Conservation (phyloP, 2,329 filamentous ascomycete genomes). For the Pseudocercospora fuligena region DNA sequence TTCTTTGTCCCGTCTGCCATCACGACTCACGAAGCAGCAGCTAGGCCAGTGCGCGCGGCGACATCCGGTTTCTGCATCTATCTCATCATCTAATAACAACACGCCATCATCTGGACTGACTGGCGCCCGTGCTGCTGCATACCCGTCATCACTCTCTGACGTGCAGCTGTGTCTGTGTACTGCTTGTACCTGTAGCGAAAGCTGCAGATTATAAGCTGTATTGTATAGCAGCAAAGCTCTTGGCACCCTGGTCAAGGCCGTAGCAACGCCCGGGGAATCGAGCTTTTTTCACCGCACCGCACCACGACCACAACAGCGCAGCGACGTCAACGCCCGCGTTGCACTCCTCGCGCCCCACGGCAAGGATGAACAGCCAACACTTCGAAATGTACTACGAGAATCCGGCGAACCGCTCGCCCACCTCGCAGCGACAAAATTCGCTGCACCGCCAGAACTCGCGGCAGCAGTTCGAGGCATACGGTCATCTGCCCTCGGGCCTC, state of each 20-base stretch:
- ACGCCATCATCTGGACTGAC: not conserved
- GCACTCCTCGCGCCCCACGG: slow-evolving; percentile 16
- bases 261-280: not conserved
- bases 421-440: slow-evolving; percentile 68
- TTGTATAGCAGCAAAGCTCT: slow-evolving; percentile 2
- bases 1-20: slow-evolving; percentile 20
- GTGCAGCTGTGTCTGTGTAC: not conserved
- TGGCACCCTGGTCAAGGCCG: not conserved
- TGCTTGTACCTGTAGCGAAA: not conserved
- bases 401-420: slow-evolving; percentile 68
- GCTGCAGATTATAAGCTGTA: not conserved
- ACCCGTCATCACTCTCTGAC: not conserved
- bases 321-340: slow-evolving; percentile 16
- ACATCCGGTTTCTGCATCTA: not conserved
- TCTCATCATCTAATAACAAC: not conserved
- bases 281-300: slow-evolving; percentile 6
- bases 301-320: not conserved
- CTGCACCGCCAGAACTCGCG: slow-evolving; percentile 75
- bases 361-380: slow-evolving; percentile 39
- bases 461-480: slow-evolving; percentile 73
- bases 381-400: slow-evolving; percentile 76
- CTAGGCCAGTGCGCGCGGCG: not conserved
- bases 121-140: not conserved
- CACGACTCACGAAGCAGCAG: slow-evolving; percentile 14
- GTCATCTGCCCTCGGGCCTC: slow-evolving; percentile 67